Base-by-base conservation (phyloP, 768 basidiomycete species). In the Lactarius pseudohatsudake region DNA sequence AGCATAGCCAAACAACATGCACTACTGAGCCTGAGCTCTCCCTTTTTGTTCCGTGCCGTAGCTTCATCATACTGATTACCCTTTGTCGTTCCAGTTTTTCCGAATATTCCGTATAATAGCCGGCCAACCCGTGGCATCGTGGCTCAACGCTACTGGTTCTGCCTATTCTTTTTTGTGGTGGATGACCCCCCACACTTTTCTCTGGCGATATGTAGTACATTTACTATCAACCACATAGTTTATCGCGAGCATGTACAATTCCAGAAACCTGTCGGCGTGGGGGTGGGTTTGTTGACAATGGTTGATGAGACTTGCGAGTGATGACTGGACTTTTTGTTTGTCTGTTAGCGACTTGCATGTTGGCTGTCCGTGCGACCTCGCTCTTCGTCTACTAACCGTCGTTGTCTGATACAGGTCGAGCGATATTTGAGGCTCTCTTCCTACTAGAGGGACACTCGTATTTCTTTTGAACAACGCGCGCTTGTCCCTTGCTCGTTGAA, bases 1-100 rank as follows among this genome's bases (percentile, higher is more conserved):
- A 61, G 70, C 70, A 71, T 71, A 69, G 70, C 70, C 70, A 71
- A 71, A 69, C 64, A 69, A 41, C 58, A 65, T 71, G 70, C 68
- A 58, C 60, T 34, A 26, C 69, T 70, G 69, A 70, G 56, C 50
- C 47, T 32, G 30, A 32, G 30, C 68, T 58, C 36, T 11, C 36
- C 8, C 26, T 22, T 22, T 56, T 67, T 30, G 40, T 40, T 30
- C 36, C 50, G 43, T 16, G 11, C 15, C 6, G 2, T 62, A 11
- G 2, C n/a, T 26, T 30, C 28, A 43, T 61, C 15, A 22, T 40
- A 7, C 65, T 61, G 61, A 69, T 34, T 40, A 16, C 32, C 30
- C 13, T 40, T 53, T 59, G 28, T 22, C 30, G 1, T 26, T 43
- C 41, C 56, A 22, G 59, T 15, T 11, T 18, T 28, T 34, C 22